Evolutionary conservation across 1,139 yeast species (phyloP).

Genomic region (Lipomyces yarrowii): DNA sequence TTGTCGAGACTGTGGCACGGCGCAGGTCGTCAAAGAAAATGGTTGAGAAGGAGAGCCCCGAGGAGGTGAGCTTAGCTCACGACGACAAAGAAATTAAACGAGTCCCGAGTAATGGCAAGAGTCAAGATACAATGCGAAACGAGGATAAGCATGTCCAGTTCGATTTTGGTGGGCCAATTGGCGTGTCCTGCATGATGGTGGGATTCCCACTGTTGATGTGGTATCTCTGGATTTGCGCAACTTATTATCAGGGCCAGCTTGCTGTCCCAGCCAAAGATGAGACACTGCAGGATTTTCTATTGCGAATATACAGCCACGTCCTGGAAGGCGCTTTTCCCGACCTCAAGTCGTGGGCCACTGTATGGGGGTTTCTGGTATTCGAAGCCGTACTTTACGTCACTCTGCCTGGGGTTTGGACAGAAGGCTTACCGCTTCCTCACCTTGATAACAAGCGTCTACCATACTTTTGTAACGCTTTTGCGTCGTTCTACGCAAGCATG

Average conservation of each 20-base stretch:
- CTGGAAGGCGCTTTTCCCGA: constrained; percentile 70
- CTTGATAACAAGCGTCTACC: constrained; percentile 78
- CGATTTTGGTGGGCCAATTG: constrained; percentile 95
- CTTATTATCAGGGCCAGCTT: constrained; percentile 71
- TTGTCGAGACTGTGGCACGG: constrained; percentile 19
- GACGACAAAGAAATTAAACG: constrained; percentile 9
- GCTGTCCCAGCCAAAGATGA: constrained; percentile 66
- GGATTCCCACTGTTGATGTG: constrained; percentile 94
- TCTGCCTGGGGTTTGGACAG: constrained; percentile 94
- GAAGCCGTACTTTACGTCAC: constrained; percentile 79
- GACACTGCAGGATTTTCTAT: constrained; percentile 59
- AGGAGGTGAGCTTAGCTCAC: neutral
- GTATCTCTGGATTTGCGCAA: constrained; percentile 93
- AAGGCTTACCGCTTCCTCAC: constrained; percentile 90
- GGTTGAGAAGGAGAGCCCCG: neutral
- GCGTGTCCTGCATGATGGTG: constrained; percentile 88
- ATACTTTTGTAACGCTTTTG: constrained; percentile 89
- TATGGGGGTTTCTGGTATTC: constrained; percentile 66
- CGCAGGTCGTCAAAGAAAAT: neutral
- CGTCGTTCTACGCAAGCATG: constrained; percentile 74
- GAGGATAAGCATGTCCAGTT: constrained; percentile 46
- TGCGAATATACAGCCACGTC: constrained; percentile 49
- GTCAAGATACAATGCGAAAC: neutral
- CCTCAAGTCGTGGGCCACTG: constrained; percentile 64
- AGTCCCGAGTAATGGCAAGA: neutral